Evolutionary conservation across 345 rosid species (phyloP).

Genomic region (Combretum micranthum): DNA sequence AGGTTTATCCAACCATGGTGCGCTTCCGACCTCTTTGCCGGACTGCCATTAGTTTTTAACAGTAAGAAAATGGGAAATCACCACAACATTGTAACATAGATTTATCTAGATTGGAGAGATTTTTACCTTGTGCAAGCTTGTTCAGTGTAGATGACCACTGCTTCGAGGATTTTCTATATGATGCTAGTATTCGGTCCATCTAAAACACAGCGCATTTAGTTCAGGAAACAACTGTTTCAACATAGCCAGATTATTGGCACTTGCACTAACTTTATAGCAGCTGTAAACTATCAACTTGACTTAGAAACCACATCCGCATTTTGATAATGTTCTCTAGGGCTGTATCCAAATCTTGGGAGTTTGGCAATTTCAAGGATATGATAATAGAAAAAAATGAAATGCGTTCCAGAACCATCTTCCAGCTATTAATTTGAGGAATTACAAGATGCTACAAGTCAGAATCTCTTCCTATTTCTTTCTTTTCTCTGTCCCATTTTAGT

Average conservation of each 20-base stretch:
- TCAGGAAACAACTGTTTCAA: not conserved
- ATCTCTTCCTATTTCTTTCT: too few relatives aligned
- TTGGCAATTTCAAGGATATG: too few relatives aligned
- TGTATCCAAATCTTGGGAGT: too few relatives aligned
- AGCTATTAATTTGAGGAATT: too few relatives aligned
- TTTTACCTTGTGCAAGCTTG: constrained; percentile 90
- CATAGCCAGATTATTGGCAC: too few relatives aligned
- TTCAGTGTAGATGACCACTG: constrained; percentile 94
- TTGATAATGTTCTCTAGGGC: too few relatives aligned
- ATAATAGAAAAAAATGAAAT: too few relatives aligned
- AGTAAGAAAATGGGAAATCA: constrained; percentile 1
- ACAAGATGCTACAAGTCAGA: too few relatives aligned
- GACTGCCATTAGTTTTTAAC: constrained; percentile 34
- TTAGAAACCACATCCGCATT: not conserved
- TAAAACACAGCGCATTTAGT: constrained; percentile 15
- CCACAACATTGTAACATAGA: constrained; percentile 1
- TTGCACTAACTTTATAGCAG: too few relatives aligned
- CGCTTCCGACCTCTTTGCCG: constrained; percentile 91
- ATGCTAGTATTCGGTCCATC: constrained; percentile 78
- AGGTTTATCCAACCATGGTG: constrained; percentile 78
- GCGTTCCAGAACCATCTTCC: too few relatives aligned
- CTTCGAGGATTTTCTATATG: constrained; percentile 86
- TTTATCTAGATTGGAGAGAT: not conserved
- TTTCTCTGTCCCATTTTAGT: too few relatives aligned
- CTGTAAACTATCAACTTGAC: too few relatives aligned